Evolutionary conservation across 441 rosid species (phyloP), one percentile per base, ranked within the genome.

Genomic region (Erodium texanum): DNA sequence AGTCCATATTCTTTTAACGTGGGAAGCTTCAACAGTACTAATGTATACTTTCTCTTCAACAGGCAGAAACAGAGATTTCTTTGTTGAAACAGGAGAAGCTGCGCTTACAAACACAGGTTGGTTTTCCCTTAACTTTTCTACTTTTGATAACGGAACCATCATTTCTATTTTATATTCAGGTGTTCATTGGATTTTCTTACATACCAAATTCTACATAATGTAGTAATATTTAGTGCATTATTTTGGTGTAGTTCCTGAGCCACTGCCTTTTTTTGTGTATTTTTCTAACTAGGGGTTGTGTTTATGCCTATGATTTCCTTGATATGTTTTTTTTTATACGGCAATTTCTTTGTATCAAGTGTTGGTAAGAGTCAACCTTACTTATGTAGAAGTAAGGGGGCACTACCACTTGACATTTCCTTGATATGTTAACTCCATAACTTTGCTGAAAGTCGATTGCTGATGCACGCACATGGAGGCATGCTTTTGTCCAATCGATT

Each of bases 1-100:
- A 34, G 8, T 5, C 8, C 38, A 34, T 10, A 34, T 34, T 34
- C 38, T 34, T 34, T 34, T 10, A 5, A 34, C 8, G 9, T 34
- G 38, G 38, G 38, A 34, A 7, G 8, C 38, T 34, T 34, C 38
- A 34, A 34, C 38, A 34, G 8, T 6, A 34, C 52, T 68, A 36
- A 68, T 36, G 15, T 11, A 9, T 12, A 20, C 41, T 66, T 16
- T 41, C 36, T 38, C 24, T 70, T 71, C 72, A 41, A 65, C 90
- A 95, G 99, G 92, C 96, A 15, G 96, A 95, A 81, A 95, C 95
- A 24, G 98, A 95, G 82, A 89, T 88, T 71, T 88, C 97, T 56
- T 82, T 95, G 84, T 66, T 95, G 74, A 95, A 82, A 73, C 98
- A 90, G 78, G 99, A 95, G 79, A 95, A 89, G 79, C 77, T 83